Conservation (phyloP, 495 filamentous ascomycete genomes). For the Aspergillus mulundensis region DNA sequence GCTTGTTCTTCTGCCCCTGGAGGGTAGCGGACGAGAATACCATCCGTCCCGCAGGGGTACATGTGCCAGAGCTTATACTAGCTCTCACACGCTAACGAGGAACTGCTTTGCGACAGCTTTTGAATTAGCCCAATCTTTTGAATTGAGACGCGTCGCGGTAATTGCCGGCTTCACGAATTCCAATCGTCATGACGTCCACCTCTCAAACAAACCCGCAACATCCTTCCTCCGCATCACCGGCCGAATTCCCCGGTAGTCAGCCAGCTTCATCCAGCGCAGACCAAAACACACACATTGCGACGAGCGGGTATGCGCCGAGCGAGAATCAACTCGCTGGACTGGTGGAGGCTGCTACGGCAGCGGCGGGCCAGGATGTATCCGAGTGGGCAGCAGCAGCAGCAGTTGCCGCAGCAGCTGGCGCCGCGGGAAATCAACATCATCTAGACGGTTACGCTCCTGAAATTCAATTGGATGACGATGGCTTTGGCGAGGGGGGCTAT, state of each 20-base stretch:
- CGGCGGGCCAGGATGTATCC: conserved; percentile 47
- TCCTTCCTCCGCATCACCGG: conserved; percentile 26
- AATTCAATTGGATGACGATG: conserved; percentile 41
- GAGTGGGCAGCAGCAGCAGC: conserved; percentile 40
- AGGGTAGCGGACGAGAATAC: background rate
- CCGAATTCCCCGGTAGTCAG: conserved; percentile 26
- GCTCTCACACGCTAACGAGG: background rate
- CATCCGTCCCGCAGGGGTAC: conserved; percentile 2
- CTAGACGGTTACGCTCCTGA: conserved; percentile 38
- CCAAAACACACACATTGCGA: conserved; percentile 28
- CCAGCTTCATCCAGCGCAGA: conserved; percentile 30
- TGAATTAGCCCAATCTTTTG: background rate
- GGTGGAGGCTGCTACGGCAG: conserved; percentile 50
- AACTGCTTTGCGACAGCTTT: background rate
- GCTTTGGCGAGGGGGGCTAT: conserved; percentile 39
- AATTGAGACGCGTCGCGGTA: background rate
- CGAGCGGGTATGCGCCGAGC: conserved; percentile 36
- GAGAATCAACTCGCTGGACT: conserved; percentile 51
- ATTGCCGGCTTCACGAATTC: background rate
- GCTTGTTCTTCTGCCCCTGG: conserved; percentile 3
- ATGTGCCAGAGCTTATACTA: background rate
- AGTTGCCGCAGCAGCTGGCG: conserved; percentile 34
- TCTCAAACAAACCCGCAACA: conserved; percentile 32
- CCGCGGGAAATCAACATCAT: conserved; percentile 37
- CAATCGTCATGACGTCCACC: conserved; percentile 28